Percentiles rank a stretch among this genome's conserved stretches.
phyloP scores from a whole-genome alignment of 2,329 filamentous ascomycete genomes.

The Sphaceloma murrayae region DNA sequence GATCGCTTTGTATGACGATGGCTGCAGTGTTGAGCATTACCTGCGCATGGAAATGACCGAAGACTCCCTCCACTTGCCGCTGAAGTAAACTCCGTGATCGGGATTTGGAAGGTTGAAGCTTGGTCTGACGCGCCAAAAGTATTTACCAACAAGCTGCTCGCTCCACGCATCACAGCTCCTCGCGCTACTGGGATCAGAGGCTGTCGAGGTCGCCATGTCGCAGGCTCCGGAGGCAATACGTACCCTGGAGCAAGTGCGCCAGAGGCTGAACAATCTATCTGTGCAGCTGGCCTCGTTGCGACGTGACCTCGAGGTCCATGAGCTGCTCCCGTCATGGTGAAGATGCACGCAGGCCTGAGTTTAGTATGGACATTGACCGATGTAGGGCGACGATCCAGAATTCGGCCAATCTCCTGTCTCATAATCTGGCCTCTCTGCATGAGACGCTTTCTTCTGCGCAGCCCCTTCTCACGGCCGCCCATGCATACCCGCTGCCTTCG shows the following conservation, averaged over 20 bases:
- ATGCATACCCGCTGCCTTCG: slow-evolving; percentile 65
- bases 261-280: slow-evolving; percentile 25
- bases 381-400: slow-evolving; percentile 26
- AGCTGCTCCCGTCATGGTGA: slow-evolving; percentile 30
- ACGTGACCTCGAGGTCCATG: slow-evolving; percentile 24
- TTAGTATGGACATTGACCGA: slow-evolving; percentile 13
- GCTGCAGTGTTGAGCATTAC: no score
- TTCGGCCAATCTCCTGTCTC: slow-evolving; percentile 27
- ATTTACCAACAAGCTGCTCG: no score
- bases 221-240: slow-evolving; percentile 22
- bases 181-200: not conserved
- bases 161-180: not conserved
- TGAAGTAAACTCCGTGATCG: no score
- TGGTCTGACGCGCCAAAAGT: no score
- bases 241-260: slow-evolving; percentile 28
- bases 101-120: no score
- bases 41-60: no score
- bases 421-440: slow-evolving; percentile 58
- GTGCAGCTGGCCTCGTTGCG: slow-evolving; percentile 23
- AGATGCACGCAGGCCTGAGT: slow-evolving; percentile 15
- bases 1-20: no score
- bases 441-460: slow-evolving; percentile 55
- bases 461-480: slow-evolving; percentile 58
- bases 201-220: slow-evolving; percentile 17
- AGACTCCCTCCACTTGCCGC: no score